Evolutionary conservation across 768 basidiomycete genomes (phyloP).

Genomic region (Tephrocybe rancida): DNA sequence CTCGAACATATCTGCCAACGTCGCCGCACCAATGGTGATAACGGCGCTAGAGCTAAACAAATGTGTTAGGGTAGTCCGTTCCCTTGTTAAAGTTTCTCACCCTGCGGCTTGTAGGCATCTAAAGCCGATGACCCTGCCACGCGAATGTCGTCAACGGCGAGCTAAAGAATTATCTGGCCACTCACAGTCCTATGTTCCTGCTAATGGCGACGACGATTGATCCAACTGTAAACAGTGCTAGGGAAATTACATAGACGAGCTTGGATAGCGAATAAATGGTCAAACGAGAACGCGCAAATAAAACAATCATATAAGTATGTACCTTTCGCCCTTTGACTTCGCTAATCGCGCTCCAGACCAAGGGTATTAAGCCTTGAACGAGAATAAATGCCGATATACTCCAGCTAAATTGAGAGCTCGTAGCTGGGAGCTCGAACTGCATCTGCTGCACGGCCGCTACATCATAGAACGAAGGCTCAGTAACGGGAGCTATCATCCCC

Average conservation of each 20-base stretch:
- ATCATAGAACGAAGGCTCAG: not conserved
- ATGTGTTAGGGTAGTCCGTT: not conserved
- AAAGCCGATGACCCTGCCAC: constrained; percentile 61
- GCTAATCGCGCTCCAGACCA: constrained; percentile 69
- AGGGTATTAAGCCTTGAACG: constrained; percentile 67
- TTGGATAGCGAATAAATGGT: constrained; percentile 20
- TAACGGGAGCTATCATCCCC: no score
- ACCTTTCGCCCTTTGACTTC: constrained; percentile 81
- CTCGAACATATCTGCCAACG: constrained; percentile 79
- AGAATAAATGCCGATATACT: constrained; percentile 74
- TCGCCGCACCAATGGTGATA: constrained; percentile 68
- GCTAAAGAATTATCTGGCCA: not conserved
- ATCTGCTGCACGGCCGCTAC: constrained; percentile 67
- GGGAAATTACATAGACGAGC: constrained; percentile 57
- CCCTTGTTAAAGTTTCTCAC: constrained; percentile 26
- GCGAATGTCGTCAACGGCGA: not conserved
- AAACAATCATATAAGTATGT: not conserved
- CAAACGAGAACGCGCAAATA: not conserved
- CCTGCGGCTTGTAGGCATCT: constrained; percentile 70
- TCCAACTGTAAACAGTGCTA: constrained; percentile 54
- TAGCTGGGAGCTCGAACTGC: constrained; percentile 60
- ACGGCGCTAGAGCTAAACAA: constrained; percentile 21
- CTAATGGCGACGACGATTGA: constrained; percentile 60
- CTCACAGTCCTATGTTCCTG: constrained; percentile 50
- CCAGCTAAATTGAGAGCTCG: constrained; percentile 62